Evolutionary conservation across 1,284 basidiomycete species (phyloP).

Genomic region (Rhizopogon hawkerae): DNA sequence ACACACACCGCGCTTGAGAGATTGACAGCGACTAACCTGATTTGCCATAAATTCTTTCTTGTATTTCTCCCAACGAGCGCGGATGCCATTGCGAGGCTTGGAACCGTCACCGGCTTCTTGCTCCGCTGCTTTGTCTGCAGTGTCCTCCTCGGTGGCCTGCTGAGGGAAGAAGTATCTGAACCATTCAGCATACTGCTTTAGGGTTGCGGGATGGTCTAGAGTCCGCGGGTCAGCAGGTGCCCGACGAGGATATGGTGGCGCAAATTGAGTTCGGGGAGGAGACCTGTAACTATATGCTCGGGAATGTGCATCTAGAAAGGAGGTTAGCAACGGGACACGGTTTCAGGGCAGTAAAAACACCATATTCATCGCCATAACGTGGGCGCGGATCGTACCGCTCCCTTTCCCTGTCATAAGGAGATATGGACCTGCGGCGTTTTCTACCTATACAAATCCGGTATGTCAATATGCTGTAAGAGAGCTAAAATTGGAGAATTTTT

Average conservation of each 20-base stretch:
- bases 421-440: conserved; percentile 76
- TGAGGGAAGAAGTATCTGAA: conserved; percentile 75
- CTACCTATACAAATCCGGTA: conserved; percentile 37
- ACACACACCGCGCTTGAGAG: conserved; percentile 11
- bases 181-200: conserved; percentile 88
- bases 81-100: conserved; percentile 73
- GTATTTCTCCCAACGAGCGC: conserved; percentile 81
- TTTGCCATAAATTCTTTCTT: conserved; percentile 78
- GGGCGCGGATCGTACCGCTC: conserved; percentile 75
- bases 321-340: conserved; percentile 9
- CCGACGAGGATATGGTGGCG: conserved; percentile 42
- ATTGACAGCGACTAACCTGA: conserved; percentile 55
- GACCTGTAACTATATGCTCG: conserved; percentile 56
- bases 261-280: conserved; percentile 46
- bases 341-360: conserved; percentile 31
- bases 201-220: conserved; percentile 70
- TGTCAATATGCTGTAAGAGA: background rate
- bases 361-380: conserved; percentile 70
- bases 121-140: conserved; percentile 70
- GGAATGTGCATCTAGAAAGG: conserved; percentile 50
- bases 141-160: conserved; percentile 70
- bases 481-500: conserved; percentile 7
- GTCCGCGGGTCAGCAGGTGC: conserved; percentile 74
- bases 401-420: conserved; percentile 63
- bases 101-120: conserved; percentile 71